A percentile compares a stretch with the other conserved stretches of the same genome.
These are phyloP conservation scores for Daucus carota DNA, from an alignment of 129 eudicot genomes.

Conservation along the genomic window DNA sequence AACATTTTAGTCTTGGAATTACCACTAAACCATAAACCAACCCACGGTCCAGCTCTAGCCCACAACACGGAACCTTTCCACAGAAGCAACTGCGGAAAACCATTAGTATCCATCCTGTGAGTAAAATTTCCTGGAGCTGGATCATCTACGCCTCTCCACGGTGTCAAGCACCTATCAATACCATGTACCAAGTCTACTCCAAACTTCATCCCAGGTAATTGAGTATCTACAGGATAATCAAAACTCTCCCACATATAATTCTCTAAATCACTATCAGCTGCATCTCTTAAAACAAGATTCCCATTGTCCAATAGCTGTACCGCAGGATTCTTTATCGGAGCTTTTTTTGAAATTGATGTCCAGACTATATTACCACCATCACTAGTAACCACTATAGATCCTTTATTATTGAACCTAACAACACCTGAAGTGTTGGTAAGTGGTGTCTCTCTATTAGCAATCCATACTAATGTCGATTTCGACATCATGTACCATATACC, in stretches of 20 bases:
- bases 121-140: slow-evolving; percentile 1
- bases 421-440: not conserved
- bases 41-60: slow-evolving; percentile 7
- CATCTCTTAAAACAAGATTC: slow-evolving; percentile 8
- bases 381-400: not conserved
- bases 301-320: not conserved
- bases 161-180: not conserved
- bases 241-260: not conserved
- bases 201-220: slow-evolving; percentile 4
- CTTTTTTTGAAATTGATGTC: not conserved
- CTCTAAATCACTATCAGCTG: not conserved
- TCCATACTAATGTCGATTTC: not conserved
- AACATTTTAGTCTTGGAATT: slow-evolving; percentile 5
- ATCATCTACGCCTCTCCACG: slow-evolving; percentile 3
- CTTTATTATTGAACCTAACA: not conserved
- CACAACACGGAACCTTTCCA: slow-evolving; percentile 3
- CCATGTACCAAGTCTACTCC: not conserved
- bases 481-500: slow-evolving; percentile 2
- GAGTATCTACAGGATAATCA: slow-evolving; percentile 3
- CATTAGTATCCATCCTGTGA: slow-evolving; percentile 5
- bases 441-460: slow-evolving; percentile 1
- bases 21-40: slow-evolving; percentile 6
- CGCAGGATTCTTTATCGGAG: not conserved
- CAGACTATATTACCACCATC: not conserved
- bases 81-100: not conserved